These are phyloP conservation scores for Russula sp. DNA, from an alignment of 768 basidiomycete species.

Conservation along the genomic window DNA sequence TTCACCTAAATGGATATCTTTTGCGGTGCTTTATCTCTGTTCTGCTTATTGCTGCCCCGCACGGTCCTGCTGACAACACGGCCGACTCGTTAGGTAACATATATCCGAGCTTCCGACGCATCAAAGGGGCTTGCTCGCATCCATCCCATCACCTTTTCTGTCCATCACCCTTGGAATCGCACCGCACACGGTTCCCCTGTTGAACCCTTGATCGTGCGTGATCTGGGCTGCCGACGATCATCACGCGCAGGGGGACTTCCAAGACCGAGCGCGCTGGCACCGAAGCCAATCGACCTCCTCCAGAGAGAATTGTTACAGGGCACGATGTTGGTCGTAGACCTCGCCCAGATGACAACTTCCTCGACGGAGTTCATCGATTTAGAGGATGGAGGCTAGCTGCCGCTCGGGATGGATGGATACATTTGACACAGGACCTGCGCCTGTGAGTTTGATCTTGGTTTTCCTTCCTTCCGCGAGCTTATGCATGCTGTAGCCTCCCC, in stretches of 20 bases:
- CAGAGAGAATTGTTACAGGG: background rate
- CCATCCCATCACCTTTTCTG: no score
- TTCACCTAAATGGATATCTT: no score
- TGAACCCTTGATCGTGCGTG: constrained; percentile 22
- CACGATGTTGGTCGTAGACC: no score
- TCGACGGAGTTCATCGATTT: background rate
- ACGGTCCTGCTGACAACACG: no score
- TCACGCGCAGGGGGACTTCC: background rate
- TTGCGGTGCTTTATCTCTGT: no score
- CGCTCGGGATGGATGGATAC: constrained; percentile 1
- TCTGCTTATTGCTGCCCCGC: no score
- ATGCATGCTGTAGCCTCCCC: constrained; percentile 9
- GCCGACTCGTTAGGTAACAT: no score
- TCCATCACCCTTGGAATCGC: no score
- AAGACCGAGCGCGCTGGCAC: background rate
- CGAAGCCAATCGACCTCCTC: background rate
- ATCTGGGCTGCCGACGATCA: constrained; percentile 16
- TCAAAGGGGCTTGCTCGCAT: no score
- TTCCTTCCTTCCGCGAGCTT: background rate
- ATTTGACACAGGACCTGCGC: background rate
- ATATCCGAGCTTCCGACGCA: no score
- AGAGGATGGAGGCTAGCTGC: background rate
- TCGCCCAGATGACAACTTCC: background rate
- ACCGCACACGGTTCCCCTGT: no score
- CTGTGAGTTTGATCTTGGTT: background rate